A percentile compares a stretch with the other conserved stretches of the same genome.
Conservation (phyloP, 2,329 filamentous ascomycete species). For the Ophiostoma himal-ulmi region DNA sequence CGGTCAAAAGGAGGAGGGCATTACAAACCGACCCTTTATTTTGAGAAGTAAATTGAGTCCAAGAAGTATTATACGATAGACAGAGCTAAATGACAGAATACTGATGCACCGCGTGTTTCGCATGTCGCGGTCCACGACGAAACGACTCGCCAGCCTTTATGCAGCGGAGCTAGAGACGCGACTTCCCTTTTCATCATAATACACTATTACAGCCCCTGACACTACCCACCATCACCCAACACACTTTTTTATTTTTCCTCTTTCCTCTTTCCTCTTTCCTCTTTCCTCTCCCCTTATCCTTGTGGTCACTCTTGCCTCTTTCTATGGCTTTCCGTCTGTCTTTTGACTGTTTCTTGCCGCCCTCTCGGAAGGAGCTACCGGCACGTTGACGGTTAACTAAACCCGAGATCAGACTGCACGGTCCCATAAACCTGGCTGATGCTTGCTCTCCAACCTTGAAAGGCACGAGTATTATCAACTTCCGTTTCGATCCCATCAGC, state of each 20-base stretch:
- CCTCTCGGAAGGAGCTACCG: background rate
- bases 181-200: slow-evolving; percentile 15
- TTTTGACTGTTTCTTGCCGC: background rate
- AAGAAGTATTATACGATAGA: background rate
- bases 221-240: slow-evolving; percentile 6
- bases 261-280: background rate
- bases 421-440: background rate
- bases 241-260: slow-evolving; percentile 6
- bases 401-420: background rate
- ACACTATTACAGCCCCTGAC: slow-evolving; percentile 18
- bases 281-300: background rate
- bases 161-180: slow-evolving; percentile 21
- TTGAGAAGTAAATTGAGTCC: background rate
- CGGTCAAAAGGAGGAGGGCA: slow-evolving; percentile 11
- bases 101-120: slow-evolving; percentile 26
- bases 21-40: background rate
- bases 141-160: slow-evolving; percentile 20
- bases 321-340: background rate
- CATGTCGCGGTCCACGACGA: slow-evolving; percentile 12
- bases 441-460: background rate
- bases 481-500: background rate
- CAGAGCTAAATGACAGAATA: background rate
- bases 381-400: background rate
- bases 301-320: background rate
- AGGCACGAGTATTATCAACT: too few relatives aligned